phyloP scores from a whole-genome alignment of 257 asterid species.

The Rhazya stricta region DNA sequence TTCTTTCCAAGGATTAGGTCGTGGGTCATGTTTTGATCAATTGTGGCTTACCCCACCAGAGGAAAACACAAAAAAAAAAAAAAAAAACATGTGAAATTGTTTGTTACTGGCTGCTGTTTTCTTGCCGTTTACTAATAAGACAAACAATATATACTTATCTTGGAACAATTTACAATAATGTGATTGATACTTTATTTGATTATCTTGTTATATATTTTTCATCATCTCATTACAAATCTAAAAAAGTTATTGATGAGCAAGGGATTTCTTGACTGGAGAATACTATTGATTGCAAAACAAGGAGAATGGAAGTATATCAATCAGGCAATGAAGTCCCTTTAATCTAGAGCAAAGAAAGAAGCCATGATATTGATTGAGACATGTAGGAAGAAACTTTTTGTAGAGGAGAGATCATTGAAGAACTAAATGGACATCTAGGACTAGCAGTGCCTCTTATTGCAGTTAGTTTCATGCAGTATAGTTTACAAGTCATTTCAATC shows the following conservation, averaged over 20 bases:
- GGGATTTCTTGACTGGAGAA: not conserved
- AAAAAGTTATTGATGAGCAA: not conserved
- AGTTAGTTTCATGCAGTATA: constrained; percentile 49
- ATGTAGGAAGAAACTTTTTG: constrained; percentile 7
- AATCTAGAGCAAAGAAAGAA: constrained; percentile 14
- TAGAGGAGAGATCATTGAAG: constrained; percentile 31
- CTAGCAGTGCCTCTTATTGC: constrained; percentile 57
- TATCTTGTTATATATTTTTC: not conserved
- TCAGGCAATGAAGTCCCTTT: constrained; percentile 20
- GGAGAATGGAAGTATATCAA: constrained; percentile 19
- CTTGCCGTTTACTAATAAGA: too few relatives aligned
- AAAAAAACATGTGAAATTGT: too few relatives aligned
- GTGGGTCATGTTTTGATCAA: too few relatives aligned
- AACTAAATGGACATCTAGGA: constrained; percentile 42
- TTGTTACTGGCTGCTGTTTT: too few relatives aligned
- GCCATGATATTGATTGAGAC: constrained; percentile 7
- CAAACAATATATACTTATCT: too few relatives aligned
- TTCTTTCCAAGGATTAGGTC: too few relatives aligned
- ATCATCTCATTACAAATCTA: not conserved
- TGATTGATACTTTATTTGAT: too few relatives aligned
- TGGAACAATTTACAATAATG: too few relatives aligned
- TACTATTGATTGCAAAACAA: not conserved
- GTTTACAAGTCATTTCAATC: constrained; percentile 47
- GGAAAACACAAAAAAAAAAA: too few relatives aligned
- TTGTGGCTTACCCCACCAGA: too few relatives aligned